These are phyloP conservation scores for Carex pumila DNA, from an alignment of 176 grass and related monocot genomes.

Conservation along the genomic window DNA sequence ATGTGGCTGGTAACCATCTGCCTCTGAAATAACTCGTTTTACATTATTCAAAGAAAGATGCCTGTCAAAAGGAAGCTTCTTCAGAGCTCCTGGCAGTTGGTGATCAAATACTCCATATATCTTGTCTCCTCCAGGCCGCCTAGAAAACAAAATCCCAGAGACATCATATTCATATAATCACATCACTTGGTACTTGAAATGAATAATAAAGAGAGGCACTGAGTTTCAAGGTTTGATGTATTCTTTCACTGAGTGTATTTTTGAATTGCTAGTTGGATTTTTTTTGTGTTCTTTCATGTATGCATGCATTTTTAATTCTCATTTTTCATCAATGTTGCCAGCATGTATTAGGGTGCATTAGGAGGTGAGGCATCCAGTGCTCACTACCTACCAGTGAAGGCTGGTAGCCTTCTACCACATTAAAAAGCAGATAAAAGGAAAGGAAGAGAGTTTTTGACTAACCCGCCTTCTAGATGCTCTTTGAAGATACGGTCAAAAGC, in stretches of 20 bases:
- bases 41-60: conserved; percentile 96
- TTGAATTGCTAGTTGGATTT: neutral
- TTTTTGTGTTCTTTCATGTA: neutral
- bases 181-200: neutral
- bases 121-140: conserved; percentile 90
- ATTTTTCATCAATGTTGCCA: neutral
- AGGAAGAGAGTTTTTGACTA: conserved; percentile 22
- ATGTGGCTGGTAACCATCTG: conserved; percentile 99
- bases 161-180: conserved; percentile 3
- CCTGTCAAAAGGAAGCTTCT: conserved; percentile 97
- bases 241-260: neutral
- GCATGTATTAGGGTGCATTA: neutral
- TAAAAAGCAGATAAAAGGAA: neutral
- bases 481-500: conserved; percentile 99
- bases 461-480: conserved; percentile 99
- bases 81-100: conserved; percentile 85
- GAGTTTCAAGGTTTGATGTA: neutral
- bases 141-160: conserved; percentile 27
- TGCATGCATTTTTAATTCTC: neutral
- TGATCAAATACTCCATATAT: conserved; percentile 99
- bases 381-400: neutral
- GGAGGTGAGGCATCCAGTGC: neutral
- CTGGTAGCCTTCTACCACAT: neutral
- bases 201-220: neutral
- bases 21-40: conserved; percentile 89